These are phyloP conservation scores for Trifolium repens DNA, from an alignment of 306 rosid species.

Conservation along the genomic window DNA sequence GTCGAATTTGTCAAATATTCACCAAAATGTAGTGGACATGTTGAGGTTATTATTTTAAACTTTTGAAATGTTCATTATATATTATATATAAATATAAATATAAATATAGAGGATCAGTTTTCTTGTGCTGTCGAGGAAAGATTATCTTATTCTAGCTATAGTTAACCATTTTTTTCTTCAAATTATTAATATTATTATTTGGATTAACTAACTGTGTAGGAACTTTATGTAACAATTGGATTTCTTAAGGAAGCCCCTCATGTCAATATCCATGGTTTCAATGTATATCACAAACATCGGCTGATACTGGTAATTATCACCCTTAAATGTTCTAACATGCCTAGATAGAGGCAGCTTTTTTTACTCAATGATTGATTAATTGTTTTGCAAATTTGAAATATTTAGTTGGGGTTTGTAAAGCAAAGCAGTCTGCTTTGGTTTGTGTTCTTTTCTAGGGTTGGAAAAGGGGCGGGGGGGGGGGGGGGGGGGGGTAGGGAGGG, in stretches of 20 bases:
- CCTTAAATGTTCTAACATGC: conserved; percentile 13
- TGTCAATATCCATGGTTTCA: conserved; percentile 79
- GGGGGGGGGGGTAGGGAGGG: no score
- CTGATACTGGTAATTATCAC: conserved; percentile 68
- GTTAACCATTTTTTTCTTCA: background rate
- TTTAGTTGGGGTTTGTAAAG: background rate
- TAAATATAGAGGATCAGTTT: background rate
- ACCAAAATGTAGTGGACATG: conserved; percentile 65
- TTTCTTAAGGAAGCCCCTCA: conserved; percentile 91
- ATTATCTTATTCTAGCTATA: conserved; percentile 14
- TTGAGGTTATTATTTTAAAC: conserved; percentile 60
- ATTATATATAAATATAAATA: conserved; percentile 5
- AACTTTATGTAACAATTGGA: conserved; percentile 71
- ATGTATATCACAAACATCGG: conserved; percentile 92
- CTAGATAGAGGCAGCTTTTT: conserved; percentile 14
- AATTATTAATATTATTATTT: conserved; percentile 24
- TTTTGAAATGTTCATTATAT: conserved; percentile 13
- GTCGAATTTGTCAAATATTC: conserved; percentile 64
- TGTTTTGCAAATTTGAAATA: conserved; percentile 5
- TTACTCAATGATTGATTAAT: conserved; percentile 1
- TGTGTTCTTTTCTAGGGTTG: background rate
- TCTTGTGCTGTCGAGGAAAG: conserved; percentile 4
- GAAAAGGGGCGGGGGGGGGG: background rate
- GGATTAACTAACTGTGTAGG: conserved; percentile 52
- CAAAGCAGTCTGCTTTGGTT: background rate